Base-by-base conservation (phyloP, 2,329 filamentous ascomycete genomes). In the Botrytis tulipae region DNA sequence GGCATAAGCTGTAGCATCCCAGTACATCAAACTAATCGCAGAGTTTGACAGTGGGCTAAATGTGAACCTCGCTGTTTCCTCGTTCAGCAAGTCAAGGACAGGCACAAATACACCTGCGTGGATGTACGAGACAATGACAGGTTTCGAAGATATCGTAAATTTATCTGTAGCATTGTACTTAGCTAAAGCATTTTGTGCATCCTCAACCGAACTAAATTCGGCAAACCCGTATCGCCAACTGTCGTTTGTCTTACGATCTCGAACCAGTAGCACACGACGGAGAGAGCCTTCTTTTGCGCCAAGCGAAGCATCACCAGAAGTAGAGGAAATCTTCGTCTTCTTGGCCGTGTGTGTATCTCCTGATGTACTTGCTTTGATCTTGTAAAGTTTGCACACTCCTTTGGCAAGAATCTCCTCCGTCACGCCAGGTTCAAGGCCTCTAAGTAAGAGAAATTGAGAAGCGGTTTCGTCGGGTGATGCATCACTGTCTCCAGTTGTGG, bases 31-130 rank as follows among this genome's bases (percentile, higher is more conserved):
- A 74, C 89, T 89, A 73, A 93, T 82, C 0, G 86, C 84, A 1
- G 90, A 86, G 77, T 94, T 94, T 76, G 89, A 89, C 2, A 93
- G 84, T 2, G 92, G 91, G 46, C 87, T 86, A 79, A 95, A 95
- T 0, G 91, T 92, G 80, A 90, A 90, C 63, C 83, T 85, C 22
- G 88, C 86, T n/a, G 85, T 87, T 29, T 87, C 87, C 0, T 87
- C 84, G 8, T 85, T 85, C 1, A 84, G 73, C 12, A 87, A 85
- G 69, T 90, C 87, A 67, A 92, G 85, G 61, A 92, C 91, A 0
- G 92, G 93, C 20, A 95, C 88, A 79, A 97, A 96, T 4, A 96
- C 93, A 8, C 93, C 93, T n/a, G 92, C 89, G 76, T 96, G 93
- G 57, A 95, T 94, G 77, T 92, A 94, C 61, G 88, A 91, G 37